These are phyloP conservation scores for Tarenaya hassleriana DNA, from an alignment of 345 rosid genomes.

Conservation along the genomic window DNA sequence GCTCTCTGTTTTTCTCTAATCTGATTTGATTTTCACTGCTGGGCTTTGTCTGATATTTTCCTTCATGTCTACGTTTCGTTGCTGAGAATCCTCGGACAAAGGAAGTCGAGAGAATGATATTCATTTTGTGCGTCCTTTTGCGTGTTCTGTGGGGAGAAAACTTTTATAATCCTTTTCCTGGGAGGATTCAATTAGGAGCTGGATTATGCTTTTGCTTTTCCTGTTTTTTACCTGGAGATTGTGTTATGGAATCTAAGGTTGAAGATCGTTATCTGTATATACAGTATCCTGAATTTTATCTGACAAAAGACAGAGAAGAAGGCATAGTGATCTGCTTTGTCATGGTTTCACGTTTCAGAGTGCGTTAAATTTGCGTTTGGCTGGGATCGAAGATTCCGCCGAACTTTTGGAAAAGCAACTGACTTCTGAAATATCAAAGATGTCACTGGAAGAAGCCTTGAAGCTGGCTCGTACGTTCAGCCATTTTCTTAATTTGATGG, in stretches of 20 bases:
- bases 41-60: background rate
- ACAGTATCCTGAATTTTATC: too few relatives aligned
- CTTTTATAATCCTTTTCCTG: too few relatives aligned
- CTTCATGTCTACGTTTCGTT: background rate
- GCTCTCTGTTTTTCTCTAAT: background rate
- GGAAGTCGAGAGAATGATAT: background rate
- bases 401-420: conserved; percentile 80
- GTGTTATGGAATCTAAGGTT: too few relatives aligned
- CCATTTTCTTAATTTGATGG: conserved; percentile 91
- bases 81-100: background rate
- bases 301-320: too few relatives aligned
- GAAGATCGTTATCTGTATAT: too few relatives aligned
- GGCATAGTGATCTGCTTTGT: too few relatives aligned
- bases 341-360: conserved; percentile 36
- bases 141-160: too few relatives aligned
- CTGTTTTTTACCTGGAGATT: too few relatives aligned
- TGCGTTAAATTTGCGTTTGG: conserved; percentile 82
- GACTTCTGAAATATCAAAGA: conserved; percentile 65
- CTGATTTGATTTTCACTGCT: background rate
- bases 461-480: conserved; percentile 85
- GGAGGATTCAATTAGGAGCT: too few relatives aligned
- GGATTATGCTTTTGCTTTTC: too few relatives aligned
- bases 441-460: conserved; percentile 85
- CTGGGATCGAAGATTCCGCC: conserved; percentile 81
- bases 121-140: background rate